These are phyloP conservation scores for Gymnopilus junonius DNA, from an alignment of 768 basidiomycete species.

Conservation along the genomic window DNA sequence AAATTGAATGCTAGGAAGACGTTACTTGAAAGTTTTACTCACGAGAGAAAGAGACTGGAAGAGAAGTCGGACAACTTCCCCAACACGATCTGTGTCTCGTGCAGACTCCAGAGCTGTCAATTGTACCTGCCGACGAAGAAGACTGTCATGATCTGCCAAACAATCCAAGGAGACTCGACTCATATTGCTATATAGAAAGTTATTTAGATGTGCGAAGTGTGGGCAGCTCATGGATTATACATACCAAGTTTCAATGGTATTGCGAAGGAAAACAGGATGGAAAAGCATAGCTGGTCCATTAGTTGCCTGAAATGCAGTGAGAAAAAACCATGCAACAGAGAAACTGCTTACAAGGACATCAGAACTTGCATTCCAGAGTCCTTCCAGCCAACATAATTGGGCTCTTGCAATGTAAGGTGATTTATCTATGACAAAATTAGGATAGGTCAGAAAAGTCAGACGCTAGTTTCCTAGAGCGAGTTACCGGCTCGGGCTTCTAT, in stretches of 20 bases:
- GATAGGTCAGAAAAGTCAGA: not conserved
- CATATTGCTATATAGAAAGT: constrained; percentile 45
- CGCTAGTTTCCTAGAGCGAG: constrained; percentile 12
- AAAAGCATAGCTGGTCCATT: constrained; percentile 48
- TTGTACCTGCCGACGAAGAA: constrained; percentile 41
- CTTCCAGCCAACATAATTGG: constrained; percentile 54
- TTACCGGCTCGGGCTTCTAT: constrained; percentile 44
- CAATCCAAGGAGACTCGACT: constrained; percentile 41
- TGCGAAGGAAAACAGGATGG: constrained; percentile 44
- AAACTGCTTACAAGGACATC: constrained; percentile 27
- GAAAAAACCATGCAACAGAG: not conserved
- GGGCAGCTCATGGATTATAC: constrained; percentile 8
- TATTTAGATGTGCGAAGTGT: not conserved
- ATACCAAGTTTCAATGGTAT: constrained; percentile 46
- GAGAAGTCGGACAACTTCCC: constrained; percentile 45
- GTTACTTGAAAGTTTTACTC: constrained; percentile 13
- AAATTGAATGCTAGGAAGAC: not conserved
- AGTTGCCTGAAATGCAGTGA: constrained; percentile 15
- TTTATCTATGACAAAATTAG: constrained; percentile 23
- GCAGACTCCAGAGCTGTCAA: constrained; percentile 45
- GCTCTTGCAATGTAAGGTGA: constrained; percentile 25
- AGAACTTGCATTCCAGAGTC: constrained; percentile 45
- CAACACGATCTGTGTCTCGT: constrained; percentile 39
- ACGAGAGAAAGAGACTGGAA: constrained; percentile 48
- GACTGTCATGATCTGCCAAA: constrained; percentile 40